These are phyloP conservation scores for Aquilaria yunnanensis DNA, from an alignment of 345 rosid genomes.

Conservation along the genomic window DNA sequence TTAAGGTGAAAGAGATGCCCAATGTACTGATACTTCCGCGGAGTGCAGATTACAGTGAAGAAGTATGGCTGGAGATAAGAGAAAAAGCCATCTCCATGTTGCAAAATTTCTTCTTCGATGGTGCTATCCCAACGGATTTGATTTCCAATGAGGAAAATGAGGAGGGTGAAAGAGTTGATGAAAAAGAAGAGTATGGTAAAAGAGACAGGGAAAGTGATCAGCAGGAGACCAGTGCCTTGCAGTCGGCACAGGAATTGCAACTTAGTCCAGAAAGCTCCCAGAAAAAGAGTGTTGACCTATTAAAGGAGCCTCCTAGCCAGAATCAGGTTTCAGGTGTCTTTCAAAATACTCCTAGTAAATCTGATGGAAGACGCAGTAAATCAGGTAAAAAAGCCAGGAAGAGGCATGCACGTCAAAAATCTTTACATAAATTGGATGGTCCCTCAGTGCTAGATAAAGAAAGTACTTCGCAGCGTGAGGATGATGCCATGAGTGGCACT, in stretches of 20 bases:
- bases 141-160: conserved; percentile 79
- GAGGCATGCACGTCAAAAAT: conserved; percentile 76
- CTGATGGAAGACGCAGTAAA: conserved; percentile 71
- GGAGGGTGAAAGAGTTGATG: conserved; percentile 53
- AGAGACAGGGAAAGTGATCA: conserved; percentile 37
- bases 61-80: conserved; percentile 97
- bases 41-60: conserved; percentile 99
- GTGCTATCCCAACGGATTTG: conserved; percentile 60
- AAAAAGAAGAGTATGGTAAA: conserved; percentile 33
- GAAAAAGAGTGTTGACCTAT: conserved; percentile 32
- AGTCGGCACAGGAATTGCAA: conserved; percentile 37
- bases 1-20: conserved; percentile 98
- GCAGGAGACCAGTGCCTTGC: conserved; percentile 44
- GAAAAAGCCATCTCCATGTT: conserved; percentile 85
- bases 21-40: conserved; percentile 95
- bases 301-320: conserved; percentile 50
- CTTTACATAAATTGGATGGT: conserved; percentile 52
- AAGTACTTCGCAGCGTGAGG: conserved; percentile 69
- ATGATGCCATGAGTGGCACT: conserved; percentile 84
- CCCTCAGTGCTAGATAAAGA: conserved; percentile 57
- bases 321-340: conserved; percentile 46
- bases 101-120: conserved; percentile 79
- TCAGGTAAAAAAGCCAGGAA: conserved; percentile 95
- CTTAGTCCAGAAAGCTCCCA: conserved; percentile 46
- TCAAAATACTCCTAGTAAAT: conserved; percentile 30